Evolutionary conservation across 2,329 filamentous ascomycete species (phyloP).

Genomic region (Botrytis aclada): DNA sequence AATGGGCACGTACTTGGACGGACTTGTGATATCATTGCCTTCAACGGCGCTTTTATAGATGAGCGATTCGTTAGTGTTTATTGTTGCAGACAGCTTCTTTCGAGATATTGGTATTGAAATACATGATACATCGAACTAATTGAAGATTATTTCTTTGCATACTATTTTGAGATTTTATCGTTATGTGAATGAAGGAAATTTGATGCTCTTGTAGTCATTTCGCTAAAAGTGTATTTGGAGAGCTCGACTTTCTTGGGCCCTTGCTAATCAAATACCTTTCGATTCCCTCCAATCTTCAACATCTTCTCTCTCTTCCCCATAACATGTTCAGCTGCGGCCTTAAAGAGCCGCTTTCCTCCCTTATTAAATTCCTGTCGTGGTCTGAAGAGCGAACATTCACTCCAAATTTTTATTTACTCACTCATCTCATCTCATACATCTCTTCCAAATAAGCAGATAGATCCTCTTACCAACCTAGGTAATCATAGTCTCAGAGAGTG

Average conservation of each 20-base stretch:
- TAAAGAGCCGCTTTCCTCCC: not conserved
- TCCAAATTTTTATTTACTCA: not conserved
- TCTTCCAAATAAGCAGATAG: no score
- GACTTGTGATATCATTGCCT: constrained; percentile 17
- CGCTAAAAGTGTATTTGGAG: not conserved
- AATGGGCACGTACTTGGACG: constrained; percentile 10
- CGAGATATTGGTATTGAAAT: not conserved
- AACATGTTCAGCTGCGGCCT: not conserved
- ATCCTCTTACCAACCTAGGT: not conserved
- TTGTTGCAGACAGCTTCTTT: not conserved
- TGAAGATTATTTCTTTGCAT: not conserved
- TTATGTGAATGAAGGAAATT: not conserved
- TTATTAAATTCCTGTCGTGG: not conserved
- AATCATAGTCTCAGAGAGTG: not conserved
- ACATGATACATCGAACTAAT: constrained; percentile 4
- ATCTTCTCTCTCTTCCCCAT: not conserved
- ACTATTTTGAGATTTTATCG: not conserved
- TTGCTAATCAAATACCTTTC: not conserved
- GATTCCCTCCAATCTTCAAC: not conserved
- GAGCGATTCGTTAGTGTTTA: not conserved
- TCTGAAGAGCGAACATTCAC: not conserved
- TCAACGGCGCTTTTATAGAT: constrained; percentile 22
- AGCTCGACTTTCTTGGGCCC: not conserved
- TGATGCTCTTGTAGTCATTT: not conserved
- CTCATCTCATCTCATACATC: not conserved